A percentile compares a stretch with the other conserved stretches of the same genome.
Evolutionary conservation across 805 yeast species (phyloP).

Genomic region (Myxozyma vanderwaltii): DNA sequence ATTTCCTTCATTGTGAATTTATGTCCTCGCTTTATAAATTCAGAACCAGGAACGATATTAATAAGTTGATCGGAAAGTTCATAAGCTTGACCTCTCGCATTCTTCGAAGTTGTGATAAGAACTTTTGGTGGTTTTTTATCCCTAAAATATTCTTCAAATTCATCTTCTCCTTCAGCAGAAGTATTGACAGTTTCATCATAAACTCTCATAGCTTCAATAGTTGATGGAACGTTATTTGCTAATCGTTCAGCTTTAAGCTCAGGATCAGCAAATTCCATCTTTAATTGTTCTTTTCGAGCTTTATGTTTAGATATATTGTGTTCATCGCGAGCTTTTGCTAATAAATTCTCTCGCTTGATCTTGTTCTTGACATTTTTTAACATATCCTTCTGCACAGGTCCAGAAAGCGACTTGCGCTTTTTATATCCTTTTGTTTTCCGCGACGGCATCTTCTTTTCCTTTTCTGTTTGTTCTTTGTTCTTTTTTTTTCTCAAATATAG

Average conservation of each 20-base stretch:
- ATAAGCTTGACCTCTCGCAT: conserved; percentile 83
- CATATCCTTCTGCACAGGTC: conserved; percentile 20
- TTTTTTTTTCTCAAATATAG: too few species aligned
- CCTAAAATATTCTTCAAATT: conserved; percentile 60
- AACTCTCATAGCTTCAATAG: conserved; percentile 81
- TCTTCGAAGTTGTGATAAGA: conserved; percentile 82
- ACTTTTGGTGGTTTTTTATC: conserved; percentile 73
- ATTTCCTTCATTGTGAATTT: conserved; percentile 85
- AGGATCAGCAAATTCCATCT: conserved; percentile 82
- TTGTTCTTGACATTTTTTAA: conserved; percentile 23
- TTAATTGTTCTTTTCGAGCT: conserved; percentile 78
- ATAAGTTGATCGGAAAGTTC: conserved; percentile 84
- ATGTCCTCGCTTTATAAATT: conserved; percentile 83
- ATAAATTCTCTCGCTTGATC: conserved; percentile 30
- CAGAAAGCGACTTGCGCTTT: conserved; percentile 10
- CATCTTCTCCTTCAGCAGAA: conserved; percentile 51
- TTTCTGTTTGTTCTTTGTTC: too few species aligned
- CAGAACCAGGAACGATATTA: conserved; percentile 81
- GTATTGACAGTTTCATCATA: conserved; percentile 76
- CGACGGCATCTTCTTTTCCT: conserved; percentile 19
- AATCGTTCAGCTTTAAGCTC: conserved; percentile 79
- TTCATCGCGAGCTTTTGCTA: conserved; percentile 20
- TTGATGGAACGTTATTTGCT: conserved; percentile 72
- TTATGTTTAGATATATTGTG: conserved; percentile 71
- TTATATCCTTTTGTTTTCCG: conserved; percentile 20